Conservation (phyloP, 805 yeast species). For the Pichia cephalocereana region DNA sequence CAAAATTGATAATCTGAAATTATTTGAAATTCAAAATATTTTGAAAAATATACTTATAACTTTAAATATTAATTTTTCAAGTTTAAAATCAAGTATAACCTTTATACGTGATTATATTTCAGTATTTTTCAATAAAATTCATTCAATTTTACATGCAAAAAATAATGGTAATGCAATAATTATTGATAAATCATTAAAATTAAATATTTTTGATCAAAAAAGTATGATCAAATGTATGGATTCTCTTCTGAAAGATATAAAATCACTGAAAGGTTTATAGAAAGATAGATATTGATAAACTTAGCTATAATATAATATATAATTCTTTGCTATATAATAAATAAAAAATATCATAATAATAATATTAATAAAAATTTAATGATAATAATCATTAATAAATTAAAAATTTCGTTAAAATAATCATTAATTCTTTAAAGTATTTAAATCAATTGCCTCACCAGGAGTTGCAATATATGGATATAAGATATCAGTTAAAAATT, state of each 20-base stretch:
- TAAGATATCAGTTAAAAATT: slow-evolving; percentile 66
- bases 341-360: neutral
- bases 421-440: slow-evolving; percentile 20
- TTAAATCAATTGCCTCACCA: slow-evolving; percentile 25
- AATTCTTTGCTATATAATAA: slow-evolving; percentile 4
- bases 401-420: neutral
- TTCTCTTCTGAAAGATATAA: slow-evolving; percentile 9
- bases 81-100: slow-evolving; percentile 6
- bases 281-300: neutral
- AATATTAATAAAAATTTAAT: too few species aligned
- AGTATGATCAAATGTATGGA: slow-evolving; percentile 9
- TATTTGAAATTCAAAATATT: slow-evolving; percentile 12
- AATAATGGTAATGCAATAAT: neutral
- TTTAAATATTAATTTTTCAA: slow-evolving; percentile 8
- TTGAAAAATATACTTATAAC: slow-evolving; percentile 14
- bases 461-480: slow-evolving; percentile 62
- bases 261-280: slow-evolving; percentile 3
- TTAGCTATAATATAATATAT: neutral
- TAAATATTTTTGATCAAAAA: slow-evolving; percentile 4
- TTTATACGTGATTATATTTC: slow-evolving; percentile 11
- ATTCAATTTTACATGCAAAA: slow-evolving; percentile 8
- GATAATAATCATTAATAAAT: neutral
- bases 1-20: slow-evolving; percentile 7
- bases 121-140: slow-evolving; percentile 10
- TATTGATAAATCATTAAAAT: slow-evolving; percentile 1